Base-by-base conservation (phyloP, 352 stramenopile species). In the Detonula confervacea region DNA sequence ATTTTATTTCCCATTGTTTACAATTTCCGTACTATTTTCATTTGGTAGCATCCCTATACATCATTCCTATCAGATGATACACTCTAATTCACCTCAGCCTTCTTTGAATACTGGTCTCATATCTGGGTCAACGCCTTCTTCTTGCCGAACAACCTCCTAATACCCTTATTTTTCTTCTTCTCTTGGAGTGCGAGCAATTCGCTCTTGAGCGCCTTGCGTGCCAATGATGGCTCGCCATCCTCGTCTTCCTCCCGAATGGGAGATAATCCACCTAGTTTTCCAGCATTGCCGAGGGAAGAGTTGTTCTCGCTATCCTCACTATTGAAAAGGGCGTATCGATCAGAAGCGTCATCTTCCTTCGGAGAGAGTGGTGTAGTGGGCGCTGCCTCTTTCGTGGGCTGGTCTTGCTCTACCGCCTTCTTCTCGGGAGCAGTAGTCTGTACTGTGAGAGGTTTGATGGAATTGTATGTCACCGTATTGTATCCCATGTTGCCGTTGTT, bases 201-300 rank as follows among this genome's bases (percentile, higher is more conserved):
- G 16, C 25, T n/a, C 22, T 44, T 64, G 2, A 11, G 29, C 25
- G 20, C 20, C 22, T 62, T 62, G 1, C 25, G 27, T 18, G 27
- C 42, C 24, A 64, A n/a, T 49, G n/a, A 30, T 14, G n/a, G n/a
- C n/a, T n/a, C n/a, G n/a, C n/a, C n/a, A n/a, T n/a, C n/a, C n/a
- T n/a, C n/a, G n/a, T 47, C 55, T 49, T 64, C 27, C 24, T 64
- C 55, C 1, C 29, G 55, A 64, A 64, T 64, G 9, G 55, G 20
- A 12, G 22, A 18, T 47, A 64, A 27, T 0, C 29, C 55, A n/a
- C n/a, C n/a, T n/a, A n/a, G n/a, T n/a, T 9, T 64, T 11, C 27
- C 55, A 25, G 47, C 22, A 22, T 42, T 64, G 25, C 29, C 16
- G n/a, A 49, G 33, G 27, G 47, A 30, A 44, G 22, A 47, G 16